Evolutionary conservation across 2,329 filamentous ascomycete species (phyloP).

Genomic region (Aspergillus texensis): DNA sequence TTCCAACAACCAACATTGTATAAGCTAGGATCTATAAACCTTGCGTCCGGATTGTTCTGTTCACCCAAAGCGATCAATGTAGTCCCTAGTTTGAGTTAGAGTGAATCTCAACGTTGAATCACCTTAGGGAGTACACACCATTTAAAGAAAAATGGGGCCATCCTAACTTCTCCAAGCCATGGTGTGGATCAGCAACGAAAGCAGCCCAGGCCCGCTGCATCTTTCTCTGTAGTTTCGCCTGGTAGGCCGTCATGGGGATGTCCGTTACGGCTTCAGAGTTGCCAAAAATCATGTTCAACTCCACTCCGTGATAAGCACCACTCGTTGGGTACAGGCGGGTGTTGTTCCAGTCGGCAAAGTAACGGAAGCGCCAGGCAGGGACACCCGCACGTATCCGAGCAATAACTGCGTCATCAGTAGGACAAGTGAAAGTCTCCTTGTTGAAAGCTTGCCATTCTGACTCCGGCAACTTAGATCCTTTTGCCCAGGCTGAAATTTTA

Average conservation of each 20-base stretch:
- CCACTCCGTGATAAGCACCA: slow-evolving; percentile 54
- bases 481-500: slow-evolving; percentile 46
- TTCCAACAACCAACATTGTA: neutral
- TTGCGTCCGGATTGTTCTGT: neutral
- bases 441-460: slow-evolving; percentile 44
- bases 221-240: slow-evolving; percentile 35
- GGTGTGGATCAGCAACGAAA: slow-evolving; percentile 43
- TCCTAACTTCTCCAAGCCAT: slow-evolving; percentile 39
- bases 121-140: slow-evolving; percentile 5
- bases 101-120: rapidly evolving
- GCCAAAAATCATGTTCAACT: slow-evolving; percentile 53
- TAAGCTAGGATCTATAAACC: neutral
- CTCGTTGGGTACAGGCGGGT: slow-evolving; percentile 49
- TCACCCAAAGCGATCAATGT: neutral
- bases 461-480: slow-evolving; percentile 43
- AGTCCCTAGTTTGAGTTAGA: neutral
- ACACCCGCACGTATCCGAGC: slow-evolving; percentile 39
- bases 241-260: slow-evolving; percentile 31
- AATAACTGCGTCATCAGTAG: slow-evolving; percentile 43
- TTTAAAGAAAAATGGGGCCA: slow-evolving; percentile 40
- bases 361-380: slow-evolving; percentile 51
- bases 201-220: slow-evolving; percentile 49
- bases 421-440: slow-evolving; percentile 52
- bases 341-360: slow-evolving; percentile 55
- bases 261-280: slow-evolving; percentile 45